phyloP scores from a whole-genome alignment of 2,329 filamentous ascomycete species.

The Pseudocercospora cruenta region DNA sequence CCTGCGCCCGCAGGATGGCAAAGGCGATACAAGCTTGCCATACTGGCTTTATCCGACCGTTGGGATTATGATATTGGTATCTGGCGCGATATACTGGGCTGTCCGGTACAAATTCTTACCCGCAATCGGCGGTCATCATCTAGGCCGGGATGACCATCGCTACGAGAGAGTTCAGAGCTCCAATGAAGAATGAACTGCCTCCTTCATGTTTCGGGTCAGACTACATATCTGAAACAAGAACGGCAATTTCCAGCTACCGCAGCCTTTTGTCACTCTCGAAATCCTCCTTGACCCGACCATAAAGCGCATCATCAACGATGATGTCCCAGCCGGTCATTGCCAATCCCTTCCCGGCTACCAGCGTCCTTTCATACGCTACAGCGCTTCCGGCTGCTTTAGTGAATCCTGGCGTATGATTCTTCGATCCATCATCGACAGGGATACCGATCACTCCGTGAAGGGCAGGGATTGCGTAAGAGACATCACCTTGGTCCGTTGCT shows the following conservation, averaged over 20 bases:
- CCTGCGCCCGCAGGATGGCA: constrained; percentile 45
- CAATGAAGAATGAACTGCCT: neutral
- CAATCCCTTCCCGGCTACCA: constrained; percentile 10
- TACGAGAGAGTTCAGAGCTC: constrained; percentile 9
- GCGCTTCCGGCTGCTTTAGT: constrained; percentile 10
- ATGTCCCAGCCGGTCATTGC: constrained; percentile 14
- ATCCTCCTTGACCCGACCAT: constrained; percentile 21
- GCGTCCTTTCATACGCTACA: constrained; percentile 4
- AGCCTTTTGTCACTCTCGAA: constrained; percentile 6
- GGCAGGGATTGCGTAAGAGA: constrained; percentile 14
- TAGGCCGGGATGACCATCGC: neutral
- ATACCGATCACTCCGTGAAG: constrained; percentile 13
- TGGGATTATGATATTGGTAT: constrained; percentile 42
- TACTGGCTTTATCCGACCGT: constrained; percentile 52
- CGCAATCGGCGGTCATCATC: constrained; percentile 2
- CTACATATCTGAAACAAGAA: neutral
- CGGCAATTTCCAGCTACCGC: neutral
- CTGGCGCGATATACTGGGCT: constrained; percentile 17
- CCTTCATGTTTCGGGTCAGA: neutral
- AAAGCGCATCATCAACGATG: constrained; percentile 4
- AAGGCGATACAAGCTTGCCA: constrained; percentile 47
- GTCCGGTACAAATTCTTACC: constrained; percentile 14
- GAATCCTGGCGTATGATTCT: constrained; percentile 10
- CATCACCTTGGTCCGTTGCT: constrained; percentile 13
- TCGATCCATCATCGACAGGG: constrained; percentile 9